Conservation (phyloP, 495 filamentous ascomycete species). For the Aspergillus affinis region DNA sequence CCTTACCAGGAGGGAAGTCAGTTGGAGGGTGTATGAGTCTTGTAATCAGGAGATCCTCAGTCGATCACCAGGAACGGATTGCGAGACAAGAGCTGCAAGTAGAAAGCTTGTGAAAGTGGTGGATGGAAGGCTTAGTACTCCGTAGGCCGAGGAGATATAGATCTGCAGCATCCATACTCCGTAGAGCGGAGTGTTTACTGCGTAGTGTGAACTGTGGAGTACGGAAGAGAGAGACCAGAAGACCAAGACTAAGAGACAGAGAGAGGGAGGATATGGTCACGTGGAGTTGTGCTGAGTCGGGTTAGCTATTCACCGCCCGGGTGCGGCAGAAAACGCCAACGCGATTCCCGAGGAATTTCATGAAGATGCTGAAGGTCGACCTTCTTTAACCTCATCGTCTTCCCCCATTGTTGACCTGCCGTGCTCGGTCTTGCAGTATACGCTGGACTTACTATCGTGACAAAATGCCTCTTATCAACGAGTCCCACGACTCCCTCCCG, state of each 20-base stretch:
- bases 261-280: background rate
- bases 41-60: background rate
- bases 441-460: background rate
- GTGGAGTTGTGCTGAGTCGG: background rate
- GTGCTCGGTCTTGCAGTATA: background rate
- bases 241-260: too few species aligned
- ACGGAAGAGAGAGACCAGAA: too few species aligned
- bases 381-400: background rate
- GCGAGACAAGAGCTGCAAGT: background rate
- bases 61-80: background rate
- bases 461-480: conserved; percentile 67
- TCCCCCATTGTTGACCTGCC: background rate
- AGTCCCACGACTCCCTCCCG: conserved; percentile 79
- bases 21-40: background rate
- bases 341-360: background rate
- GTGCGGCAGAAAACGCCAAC: background rate
- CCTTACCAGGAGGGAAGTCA: background rate
- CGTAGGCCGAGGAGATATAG: too few species aligned
- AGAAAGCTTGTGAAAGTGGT: background rate
- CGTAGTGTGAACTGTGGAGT: too few species aligned
- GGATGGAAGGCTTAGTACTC: background rate
- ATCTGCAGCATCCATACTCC: too few species aligned
- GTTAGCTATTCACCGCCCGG: background rate
- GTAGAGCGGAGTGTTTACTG: too few species aligned
- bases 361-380: background rate